Conservation (phyloP, 129 eudicot species). For the Artemisia annua region DNA sequence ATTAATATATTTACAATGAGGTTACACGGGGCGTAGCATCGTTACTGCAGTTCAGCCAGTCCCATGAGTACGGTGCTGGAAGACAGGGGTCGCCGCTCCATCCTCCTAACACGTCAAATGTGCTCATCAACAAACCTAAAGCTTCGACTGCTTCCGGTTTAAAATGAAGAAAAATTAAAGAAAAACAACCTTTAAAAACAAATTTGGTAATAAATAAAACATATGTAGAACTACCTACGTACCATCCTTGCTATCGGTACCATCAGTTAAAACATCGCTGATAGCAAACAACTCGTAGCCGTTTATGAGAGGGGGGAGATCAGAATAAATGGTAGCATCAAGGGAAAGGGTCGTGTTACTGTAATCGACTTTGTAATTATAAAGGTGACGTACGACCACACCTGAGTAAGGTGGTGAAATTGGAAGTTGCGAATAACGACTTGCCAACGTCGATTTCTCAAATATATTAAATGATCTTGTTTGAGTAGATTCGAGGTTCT, state of each 20-base stretch:
- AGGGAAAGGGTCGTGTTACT: conserved; percentile 3
- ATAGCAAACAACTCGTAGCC: conserved; percentile 19
- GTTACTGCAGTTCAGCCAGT: conserved; percentile 33
- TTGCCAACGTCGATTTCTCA: background rate
- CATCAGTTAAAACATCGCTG: conserved; percentile 23
- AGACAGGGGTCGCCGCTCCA: conserved; percentile 36
- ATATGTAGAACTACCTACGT: background rate
- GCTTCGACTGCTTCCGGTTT: background rate
- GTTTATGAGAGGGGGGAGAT: conserved; percentile 32
- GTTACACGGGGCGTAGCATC: conserved; percentile 31
- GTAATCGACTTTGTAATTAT: background rate
- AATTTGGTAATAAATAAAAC: background rate
- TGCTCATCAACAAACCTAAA: conserved; percentile 6
- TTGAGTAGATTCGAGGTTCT: conserved; percentile 11
- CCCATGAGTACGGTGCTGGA: conserved; percentile 33
- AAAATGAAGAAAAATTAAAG: background rate
- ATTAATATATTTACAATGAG: conserved; percentile 20
- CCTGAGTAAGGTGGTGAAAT: conserved; percentile 15
- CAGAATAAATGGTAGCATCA: conserved; percentile 17
- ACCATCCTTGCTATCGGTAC: conserved; percentile 32
- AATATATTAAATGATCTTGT: conserved; percentile 16
- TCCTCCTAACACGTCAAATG: conserved; percentile 15
- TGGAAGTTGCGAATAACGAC: background rate
- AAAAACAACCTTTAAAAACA: background rate
- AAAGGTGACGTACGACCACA: background rate